These are phyloP conservation scores for Heliocybe sulcata DNA, from an alignment of 1,284 basidiomycete species.

Conservation along the genomic window DNA sequence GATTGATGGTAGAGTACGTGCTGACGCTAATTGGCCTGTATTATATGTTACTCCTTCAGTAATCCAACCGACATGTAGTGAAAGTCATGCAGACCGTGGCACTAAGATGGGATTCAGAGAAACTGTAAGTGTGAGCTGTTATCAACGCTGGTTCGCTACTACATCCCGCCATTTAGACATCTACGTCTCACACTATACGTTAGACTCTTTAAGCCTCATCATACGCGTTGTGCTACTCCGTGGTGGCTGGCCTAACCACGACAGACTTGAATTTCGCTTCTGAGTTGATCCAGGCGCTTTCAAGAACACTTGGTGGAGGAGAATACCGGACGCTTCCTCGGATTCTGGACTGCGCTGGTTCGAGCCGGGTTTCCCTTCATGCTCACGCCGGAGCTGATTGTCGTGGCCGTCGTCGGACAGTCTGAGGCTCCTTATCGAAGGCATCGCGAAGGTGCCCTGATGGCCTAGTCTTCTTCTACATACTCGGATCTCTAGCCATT, in stretches of 20 bases:
- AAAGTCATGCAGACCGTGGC: too few relatives aligned
- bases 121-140: too few relatives aligned
- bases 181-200: too few relatives aligned
- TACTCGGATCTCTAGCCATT: slow-evolving; percentile 67
- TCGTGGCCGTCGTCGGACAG: slow-evolving; percentile 61
- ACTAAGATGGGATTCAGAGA: too few relatives aligned
- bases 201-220: too few relatives aligned
- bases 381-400: slow-evolving; percentile 78
- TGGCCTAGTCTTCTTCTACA: slow-evolving; percentile 25
- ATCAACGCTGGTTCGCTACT: slow-evolving; percentile 1
- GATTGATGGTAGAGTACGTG: too few relatives aligned
- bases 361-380: slow-evolving; percentile 78
- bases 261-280: slow-evolving; percentile 62
- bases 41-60: too few relatives aligned
- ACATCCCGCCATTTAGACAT: too few relatives aligned
- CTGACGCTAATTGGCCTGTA: background rate
- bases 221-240: slow-evolving; percentile 62
- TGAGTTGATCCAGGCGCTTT: slow-evolving; percentile 67
- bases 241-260: slow-evolving; percentile 57
- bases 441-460: slow-evolving; percentile 80
- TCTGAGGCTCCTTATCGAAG: slow-evolving; percentile 71
- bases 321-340: slow-evolving; percentile 55
- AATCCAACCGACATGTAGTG: too few relatives aligned
- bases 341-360: slow-evolving; percentile 59
- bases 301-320: slow-evolving; percentile 30